Conservation (phyloP, 768 basidiomycete species). For the Termitomyces sp. region DNA sequence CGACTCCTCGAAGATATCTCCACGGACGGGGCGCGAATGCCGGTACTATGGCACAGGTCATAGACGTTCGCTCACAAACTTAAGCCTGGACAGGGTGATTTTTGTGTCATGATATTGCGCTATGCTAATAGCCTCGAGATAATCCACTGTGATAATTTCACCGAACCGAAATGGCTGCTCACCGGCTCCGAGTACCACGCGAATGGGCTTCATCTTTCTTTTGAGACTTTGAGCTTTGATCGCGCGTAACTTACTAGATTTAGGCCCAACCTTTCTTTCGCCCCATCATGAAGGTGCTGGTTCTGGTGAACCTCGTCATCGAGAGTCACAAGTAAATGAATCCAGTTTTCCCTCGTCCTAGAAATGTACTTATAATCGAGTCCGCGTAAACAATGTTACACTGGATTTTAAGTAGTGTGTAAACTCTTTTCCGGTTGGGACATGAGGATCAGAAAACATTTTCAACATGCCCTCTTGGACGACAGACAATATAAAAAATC, state of each 20-base stretch:
- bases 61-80: constrained; percentile 15
- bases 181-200: not conserved
- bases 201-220: not conserved
- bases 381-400: no score
- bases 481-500: no score
- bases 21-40: constrained; percentile 15
- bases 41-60: constrained; percentile 8
- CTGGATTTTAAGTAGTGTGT: no score
- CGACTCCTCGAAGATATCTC: constrained; percentile 26
- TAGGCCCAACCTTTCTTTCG: no score
- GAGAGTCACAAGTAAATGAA: no score
- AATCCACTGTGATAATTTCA: constrained; percentile 16
- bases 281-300: no score
- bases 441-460: not conserved
- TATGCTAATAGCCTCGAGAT: constrained; percentile 31
- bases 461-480: not conserved
- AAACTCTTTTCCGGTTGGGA: no score
- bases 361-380: no score
- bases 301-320: no score
- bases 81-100: constrained; percentile 22
- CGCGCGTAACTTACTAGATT: no score
- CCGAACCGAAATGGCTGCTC: not conserved
- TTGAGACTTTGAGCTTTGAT: not conserved
- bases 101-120: constrained; percentile 28
- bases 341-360: not conserved